Evolutionary conservation across 2,329 filamentous ascomycete species (phyloP).

Genomic region (Trichoderma koningiopsis): DNA sequence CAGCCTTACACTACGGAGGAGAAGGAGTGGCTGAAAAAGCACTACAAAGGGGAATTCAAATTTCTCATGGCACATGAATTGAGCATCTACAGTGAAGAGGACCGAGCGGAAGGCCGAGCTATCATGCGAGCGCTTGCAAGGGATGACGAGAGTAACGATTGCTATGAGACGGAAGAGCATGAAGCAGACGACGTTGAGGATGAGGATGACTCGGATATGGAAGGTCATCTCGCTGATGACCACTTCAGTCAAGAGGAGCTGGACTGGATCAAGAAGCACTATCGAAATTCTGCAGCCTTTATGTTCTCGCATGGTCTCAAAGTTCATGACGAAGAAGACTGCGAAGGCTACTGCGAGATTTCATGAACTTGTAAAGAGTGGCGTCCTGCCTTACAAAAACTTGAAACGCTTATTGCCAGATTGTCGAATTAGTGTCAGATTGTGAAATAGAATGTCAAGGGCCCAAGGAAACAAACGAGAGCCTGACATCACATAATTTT

Average conservation of each 20-base stretch:
- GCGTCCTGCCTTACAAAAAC: background rate
- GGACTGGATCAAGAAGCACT: background rate
- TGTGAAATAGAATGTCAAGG: background rate
- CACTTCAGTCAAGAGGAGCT: background rate
- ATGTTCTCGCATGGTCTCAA: background rate
- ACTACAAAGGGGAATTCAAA: background rate
- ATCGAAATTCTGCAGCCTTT: background rate
- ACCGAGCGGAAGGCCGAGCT: background rate
- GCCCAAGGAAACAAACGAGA: background rate
- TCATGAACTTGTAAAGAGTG: background rate
- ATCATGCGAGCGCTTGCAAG: background rate
- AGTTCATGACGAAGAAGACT: background rate
- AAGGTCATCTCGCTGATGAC: background rate
- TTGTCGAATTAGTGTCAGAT: background rate
- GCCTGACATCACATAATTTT: background rate
- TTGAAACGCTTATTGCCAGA: background rate
- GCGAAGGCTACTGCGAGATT: background rate
- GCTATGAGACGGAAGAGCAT: background rate
- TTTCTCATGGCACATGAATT: background rate
- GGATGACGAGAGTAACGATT: background rate
- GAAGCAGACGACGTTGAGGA: background rate
- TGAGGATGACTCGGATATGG: background rate
- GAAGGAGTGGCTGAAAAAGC: background rate
- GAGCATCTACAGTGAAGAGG: slow-evolving; percentile 2
- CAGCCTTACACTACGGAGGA: background rate